phyloP scores from a whole-genome alignment of 108 stramenopile genomes.

The Cyclotella sp. region DNA sequence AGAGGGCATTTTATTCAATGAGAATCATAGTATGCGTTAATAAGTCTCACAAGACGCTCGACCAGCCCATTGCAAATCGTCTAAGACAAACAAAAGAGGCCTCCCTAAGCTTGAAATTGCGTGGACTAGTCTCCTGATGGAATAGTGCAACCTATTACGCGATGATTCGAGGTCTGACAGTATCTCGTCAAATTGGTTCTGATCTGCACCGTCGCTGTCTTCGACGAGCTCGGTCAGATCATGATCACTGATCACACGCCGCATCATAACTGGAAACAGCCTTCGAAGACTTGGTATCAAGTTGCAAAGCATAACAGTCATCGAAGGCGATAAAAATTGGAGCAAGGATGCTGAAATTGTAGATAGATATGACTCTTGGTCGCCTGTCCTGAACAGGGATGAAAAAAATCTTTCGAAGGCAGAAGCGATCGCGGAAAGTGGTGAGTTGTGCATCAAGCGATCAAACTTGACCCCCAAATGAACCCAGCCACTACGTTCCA shows the following conservation, averaged over 20 bases:
- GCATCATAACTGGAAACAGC: conserved; percentile 7
- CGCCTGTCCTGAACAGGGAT: background rate
- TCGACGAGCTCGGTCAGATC: conserved; percentile 1
- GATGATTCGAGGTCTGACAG: background rate
- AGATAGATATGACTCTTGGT: background rate
- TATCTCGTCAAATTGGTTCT: background rate
- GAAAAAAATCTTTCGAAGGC: conserved; percentile 11
- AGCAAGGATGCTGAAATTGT: background rate
- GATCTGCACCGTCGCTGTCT: background rate
- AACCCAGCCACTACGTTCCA: background rate
- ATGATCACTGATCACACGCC: conserved; percentile 12
- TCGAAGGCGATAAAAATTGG: background rate
- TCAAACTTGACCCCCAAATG: conserved; percentile 15
- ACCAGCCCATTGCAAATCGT: conserved; percentile 41
- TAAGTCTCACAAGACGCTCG: background rate
- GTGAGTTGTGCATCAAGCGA: conserved; percentile 2
- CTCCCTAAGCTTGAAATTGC: conserved; percentile 16
- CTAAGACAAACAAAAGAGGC: conserved; percentile 25
- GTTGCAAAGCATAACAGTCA: conserved; percentile 8
- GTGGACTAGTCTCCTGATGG: conserved; percentile 1
- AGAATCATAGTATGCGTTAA: background rate
- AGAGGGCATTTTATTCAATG: background rate
- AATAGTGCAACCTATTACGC: conserved; percentile 16
- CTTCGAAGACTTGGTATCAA: background rate
- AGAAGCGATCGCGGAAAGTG: conserved; percentile 12